phyloP scores from a whole-genome alignment of 1,284 basidiomycete genomes.

The Wolfiporia cocos region DNA sequence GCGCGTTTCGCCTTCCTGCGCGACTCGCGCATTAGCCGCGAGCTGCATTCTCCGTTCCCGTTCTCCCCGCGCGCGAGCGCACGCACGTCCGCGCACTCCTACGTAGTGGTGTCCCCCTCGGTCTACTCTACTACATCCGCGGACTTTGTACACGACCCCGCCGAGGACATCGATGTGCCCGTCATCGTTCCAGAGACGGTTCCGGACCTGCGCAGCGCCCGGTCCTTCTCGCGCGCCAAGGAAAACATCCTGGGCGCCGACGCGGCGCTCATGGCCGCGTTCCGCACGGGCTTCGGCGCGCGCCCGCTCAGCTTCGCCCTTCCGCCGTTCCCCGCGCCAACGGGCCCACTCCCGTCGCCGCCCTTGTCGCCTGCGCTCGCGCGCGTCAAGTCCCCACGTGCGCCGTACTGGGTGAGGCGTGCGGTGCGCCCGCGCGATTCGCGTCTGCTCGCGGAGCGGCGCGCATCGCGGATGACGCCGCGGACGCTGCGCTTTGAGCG shows the following conservation, averaged over 20 bases:
- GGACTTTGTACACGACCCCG: background rate
- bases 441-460: background rate
- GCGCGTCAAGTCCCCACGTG: conserved; percentile 15
- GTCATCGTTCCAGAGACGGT: background rate
- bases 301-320: conserved; percentile 11
- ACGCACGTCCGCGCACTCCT: background rate
- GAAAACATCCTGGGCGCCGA: conserved; percentile 16
- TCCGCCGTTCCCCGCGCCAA: conserved; percentile 9
- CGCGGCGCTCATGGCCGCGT: conserved; percentile 17
- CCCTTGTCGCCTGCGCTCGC: conserved; percentile 10
- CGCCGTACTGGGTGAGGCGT: conserved; percentile 25
- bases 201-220: conserved; percentile 10
- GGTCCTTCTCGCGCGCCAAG: conserved; percentile 14
- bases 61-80: background rate
- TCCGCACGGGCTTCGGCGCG: conserved; percentile 16
- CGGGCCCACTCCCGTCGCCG: conserved; percentile 12
- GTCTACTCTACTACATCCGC: conserved; percentile 5
- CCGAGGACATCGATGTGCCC: background rate
- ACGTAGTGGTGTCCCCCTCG: conserved; percentile 1
- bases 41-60: background rate
- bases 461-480: conserved; percentile 19
- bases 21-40: background rate
- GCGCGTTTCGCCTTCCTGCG: background rate
- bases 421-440: conserved; percentile 10
- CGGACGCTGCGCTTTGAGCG: conserved; percentile 21